Evolutionary conservation across 73 alveolate species (phyloP).

Genomic region (Tetrahymena malaccensis): DNA sequence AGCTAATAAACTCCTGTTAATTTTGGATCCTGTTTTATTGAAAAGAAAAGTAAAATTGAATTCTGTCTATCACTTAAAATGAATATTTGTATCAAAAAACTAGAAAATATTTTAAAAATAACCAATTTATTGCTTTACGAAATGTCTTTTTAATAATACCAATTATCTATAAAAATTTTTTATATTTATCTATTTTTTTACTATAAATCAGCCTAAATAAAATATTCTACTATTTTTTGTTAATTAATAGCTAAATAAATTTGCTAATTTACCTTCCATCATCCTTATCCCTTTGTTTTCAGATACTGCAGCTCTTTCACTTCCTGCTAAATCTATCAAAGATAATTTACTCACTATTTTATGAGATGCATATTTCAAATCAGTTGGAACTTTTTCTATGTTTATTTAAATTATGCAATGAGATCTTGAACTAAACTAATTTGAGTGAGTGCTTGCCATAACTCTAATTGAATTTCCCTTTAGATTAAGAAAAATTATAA

Average conservation of each 20-base stretch:
- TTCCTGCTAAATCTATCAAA: slow-evolving; percentile 95
- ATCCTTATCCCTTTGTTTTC: slow-evolving; percentile 95
- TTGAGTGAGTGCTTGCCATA: slow-evolving; percentile 97
- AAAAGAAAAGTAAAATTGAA: too few species aligned
- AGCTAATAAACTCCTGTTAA: slow-evolving; percentile 90
- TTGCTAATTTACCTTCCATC: slow-evolving; percentile 83
- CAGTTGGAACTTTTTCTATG: slow-evolving; percentile 76
- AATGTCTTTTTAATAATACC: too few species aligned
- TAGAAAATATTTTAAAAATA: too few species aligned
- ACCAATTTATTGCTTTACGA: too few species aligned
- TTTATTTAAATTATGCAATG: slow-evolving; percentile 83
- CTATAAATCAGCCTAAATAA: not conserved
- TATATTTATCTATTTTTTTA: too few species aligned
- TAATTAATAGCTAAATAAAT: too few species aligned
- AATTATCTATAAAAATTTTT: too few species aligned
- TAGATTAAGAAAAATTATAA: slow-evolving; percentile 32
- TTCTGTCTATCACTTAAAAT: too few species aligned
- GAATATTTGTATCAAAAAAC: too few species aligned
- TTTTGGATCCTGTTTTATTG: slow-evolving; percentile 64
- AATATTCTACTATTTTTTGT: too few species aligned
- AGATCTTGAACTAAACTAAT: slow-evolving; percentile 90
- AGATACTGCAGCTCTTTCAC: slow-evolving; percentile 94
- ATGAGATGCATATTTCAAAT: slow-evolving; percentile 71
- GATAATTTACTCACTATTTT: slow-evolving; percentile 79
- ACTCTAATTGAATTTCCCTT: slow-evolving; percentile 96